A percentile compares a stretch with the other conserved stretches of the same genome.
Conservation (phyloP, 495 filamentous ascomycete genomes). For the Talaromyces liani region DNA sequence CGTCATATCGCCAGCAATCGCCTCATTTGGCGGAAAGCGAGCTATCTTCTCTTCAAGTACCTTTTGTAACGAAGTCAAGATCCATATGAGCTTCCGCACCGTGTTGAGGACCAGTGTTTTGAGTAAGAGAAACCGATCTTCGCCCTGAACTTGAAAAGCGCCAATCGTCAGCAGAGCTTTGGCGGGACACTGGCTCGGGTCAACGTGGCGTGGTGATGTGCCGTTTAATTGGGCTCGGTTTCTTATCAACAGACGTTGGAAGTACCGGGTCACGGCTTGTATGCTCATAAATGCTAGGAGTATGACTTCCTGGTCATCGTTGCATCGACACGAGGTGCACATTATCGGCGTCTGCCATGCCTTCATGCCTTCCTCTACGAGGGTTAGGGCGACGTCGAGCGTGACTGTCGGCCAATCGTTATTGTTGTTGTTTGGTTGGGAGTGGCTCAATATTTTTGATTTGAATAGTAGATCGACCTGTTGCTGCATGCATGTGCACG, state of each 20-base stretch:
- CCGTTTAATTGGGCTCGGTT: background rate
- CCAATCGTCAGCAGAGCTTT: background rate
- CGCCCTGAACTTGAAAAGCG: conserved; percentile 1
- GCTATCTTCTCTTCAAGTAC: conserved; percentile 12
- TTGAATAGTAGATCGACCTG: background rate
- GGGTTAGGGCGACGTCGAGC: background rate
- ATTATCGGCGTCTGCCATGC: background rate
- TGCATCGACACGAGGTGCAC: background rate
- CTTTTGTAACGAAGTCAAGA: conserved; percentile 11
- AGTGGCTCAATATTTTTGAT: background rate
- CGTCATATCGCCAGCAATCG: background rate
- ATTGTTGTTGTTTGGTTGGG: background rate
- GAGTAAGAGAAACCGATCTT: background rate
- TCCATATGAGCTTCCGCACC: background rate
- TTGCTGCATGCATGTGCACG: background rate
- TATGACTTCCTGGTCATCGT: conserved; percentile 1
- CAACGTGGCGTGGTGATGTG: background rate
- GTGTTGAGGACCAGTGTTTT: background rate
- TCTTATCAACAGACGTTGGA: background rate
- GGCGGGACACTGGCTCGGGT: background rate
- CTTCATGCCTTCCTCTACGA: background rate
- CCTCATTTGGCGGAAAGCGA: background rate
- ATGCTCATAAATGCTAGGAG: background rate
- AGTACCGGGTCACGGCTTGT: background rate
- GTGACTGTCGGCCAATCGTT: background rate